These are phyloP conservation scores for Wallemia mellicola DNA, from an alignment of 1,284 basidiomycete genomes.

Conservation along the genomic window DNA sequence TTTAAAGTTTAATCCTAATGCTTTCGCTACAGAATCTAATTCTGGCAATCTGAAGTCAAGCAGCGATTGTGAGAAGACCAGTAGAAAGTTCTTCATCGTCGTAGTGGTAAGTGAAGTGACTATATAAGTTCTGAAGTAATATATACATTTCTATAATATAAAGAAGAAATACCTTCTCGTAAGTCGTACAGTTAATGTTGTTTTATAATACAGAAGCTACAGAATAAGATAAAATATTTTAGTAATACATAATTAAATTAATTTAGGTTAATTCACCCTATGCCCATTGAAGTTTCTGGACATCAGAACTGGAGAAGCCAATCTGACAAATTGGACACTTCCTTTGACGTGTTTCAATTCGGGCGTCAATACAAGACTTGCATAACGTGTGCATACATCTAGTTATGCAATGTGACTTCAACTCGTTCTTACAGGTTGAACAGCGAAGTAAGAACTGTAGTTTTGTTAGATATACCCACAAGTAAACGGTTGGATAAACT, in stretches of 20 bases:
- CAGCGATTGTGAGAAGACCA: not conserved
- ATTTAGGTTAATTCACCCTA: not conserved
- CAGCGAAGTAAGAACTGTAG: conserved; percentile 57
- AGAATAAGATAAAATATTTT: not conserved
- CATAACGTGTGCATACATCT: conserved; percentile 95
- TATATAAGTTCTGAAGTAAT: no score
- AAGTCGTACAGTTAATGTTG: no score
- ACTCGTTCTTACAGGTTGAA: conserved; percentile 56
- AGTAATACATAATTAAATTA: not conserved
- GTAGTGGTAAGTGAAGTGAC: no score
- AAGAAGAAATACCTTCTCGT: no score
- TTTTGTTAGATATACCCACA: not conserved
- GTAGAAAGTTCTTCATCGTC: not conserved
- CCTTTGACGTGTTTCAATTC: conserved; percentile 66
- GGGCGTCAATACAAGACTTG: conserved; percentile 51
- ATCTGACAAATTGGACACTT: conserved; percentile 81
- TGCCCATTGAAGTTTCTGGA: conserved; percentile 39
- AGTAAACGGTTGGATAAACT: conserved; percentile 10
- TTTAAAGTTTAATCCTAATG: not conserved
- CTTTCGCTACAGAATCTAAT: not conserved
- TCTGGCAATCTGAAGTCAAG: not conserved
- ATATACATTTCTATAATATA: no score
- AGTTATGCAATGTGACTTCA: conserved; percentile 59
- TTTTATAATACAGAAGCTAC: not conserved
- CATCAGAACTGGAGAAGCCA: conserved; percentile 59